phyloP scores from a whole-genome alignment of 2,329 filamentous ascomycete genomes.

The Botrytis elliptica region DNA sequence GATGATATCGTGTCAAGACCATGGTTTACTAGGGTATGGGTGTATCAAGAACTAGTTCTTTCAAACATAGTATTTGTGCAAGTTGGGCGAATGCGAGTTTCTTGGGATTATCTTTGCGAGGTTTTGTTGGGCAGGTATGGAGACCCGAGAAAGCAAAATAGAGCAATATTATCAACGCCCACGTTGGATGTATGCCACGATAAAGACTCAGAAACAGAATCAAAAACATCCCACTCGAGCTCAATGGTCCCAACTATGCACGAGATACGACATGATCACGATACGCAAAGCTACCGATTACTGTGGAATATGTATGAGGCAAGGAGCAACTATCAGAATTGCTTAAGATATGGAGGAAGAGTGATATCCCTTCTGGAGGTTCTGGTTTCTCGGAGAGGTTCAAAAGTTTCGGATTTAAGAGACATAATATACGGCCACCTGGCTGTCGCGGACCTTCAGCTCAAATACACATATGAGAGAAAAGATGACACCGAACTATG shows the following conservation, averaged over 20 bases:
- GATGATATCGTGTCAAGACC: neutral
- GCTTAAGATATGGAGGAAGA: neutral
- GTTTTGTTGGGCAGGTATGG: neutral
- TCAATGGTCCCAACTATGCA: neutral
- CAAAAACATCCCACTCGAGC: neutral
- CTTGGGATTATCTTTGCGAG: neutral
- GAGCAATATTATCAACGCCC: neutral
- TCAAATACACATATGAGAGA: neutral
- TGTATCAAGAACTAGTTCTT: neutral
- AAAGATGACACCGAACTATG: neutral
- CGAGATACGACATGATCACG: neutral
- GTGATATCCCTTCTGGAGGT: neutral
- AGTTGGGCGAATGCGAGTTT: neutral
- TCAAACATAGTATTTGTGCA: neutral
- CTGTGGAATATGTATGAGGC: neutral
- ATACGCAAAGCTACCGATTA: neutral
- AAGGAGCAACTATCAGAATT: neutral
- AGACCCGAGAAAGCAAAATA: no score
- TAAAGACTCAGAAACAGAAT: neutral
- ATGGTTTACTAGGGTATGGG: constrained; percentile 9
- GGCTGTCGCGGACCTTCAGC: neutral
- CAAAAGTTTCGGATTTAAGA: neutral
- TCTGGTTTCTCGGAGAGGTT: neutral
- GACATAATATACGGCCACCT: neutral
- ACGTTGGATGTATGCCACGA: neutral